These are phyloP conservation scores for Sclerotinia borealis DNA, from an alignment of 2,329 filamentous ascomycete genomes.

Conservation along the genomic window DNA sequence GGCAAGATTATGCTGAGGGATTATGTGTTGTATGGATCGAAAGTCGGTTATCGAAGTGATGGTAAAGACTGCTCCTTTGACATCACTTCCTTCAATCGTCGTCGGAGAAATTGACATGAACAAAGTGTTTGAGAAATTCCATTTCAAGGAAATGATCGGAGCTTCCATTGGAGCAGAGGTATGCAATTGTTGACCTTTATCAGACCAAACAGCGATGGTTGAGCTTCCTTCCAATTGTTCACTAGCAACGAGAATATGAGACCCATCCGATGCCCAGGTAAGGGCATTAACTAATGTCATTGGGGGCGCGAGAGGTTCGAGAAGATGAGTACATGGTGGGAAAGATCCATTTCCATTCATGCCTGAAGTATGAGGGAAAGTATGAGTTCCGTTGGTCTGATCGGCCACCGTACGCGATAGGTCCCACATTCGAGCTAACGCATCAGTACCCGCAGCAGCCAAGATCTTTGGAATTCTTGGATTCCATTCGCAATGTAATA, in stretches of 20 bases:
- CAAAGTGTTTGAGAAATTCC: constrained; percentile 51
- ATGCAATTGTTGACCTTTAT: constrained; percentile 46
- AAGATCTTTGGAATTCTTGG: constrained; percentile 57
- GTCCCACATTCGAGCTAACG: constrained; percentile 64
- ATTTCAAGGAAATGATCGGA: constrained; percentile 56
- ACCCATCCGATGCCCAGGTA: constrained; percentile 54
- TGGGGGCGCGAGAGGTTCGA: constrained; percentile 48
- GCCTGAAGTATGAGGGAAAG: not conserved
- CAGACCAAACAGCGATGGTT: constrained; percentile 49
- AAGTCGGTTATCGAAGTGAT: constrained; percentile 37
- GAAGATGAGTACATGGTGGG: constrained; percentile 38
- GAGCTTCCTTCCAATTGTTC: constrained; percentile 44
- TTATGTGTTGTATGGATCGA: constrained; percentile 37
- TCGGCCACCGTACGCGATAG: constrained; percentile 47
- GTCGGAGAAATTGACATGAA: constrained; percentile 50
- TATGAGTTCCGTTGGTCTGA: constrained; percentile 4
- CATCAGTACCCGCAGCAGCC: constrained; percentile 63
- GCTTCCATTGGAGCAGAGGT: constrained; percentile 52
- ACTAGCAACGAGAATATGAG: constrained; percentile 51
- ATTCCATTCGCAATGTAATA: constrained; percentile 66
- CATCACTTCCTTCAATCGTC: constrained; percentile 40
- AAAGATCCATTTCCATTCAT: constrained; percentile 16
- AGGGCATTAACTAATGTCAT: constrained; percentile 52
- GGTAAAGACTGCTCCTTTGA: constrained; percentile 46
- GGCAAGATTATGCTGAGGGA: constrained; percentile 46